phyloP scores from a whole-genome alignment of 1,284 basidiomycete genomes.

The Leccinum pseudoinsigne region DNA sequence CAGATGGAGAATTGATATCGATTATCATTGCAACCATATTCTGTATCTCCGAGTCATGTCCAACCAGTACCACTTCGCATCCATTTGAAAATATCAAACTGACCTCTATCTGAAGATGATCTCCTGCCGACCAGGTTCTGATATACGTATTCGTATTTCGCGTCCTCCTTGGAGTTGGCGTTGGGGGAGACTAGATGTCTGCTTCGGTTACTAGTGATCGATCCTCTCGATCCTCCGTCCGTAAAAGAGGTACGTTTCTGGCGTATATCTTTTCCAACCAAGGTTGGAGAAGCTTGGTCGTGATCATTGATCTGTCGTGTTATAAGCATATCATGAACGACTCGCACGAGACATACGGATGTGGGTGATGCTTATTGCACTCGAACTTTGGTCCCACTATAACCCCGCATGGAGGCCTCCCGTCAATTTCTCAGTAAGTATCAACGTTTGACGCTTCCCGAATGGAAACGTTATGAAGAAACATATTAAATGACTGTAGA shows the following conservation, averaged over 20 bases:
- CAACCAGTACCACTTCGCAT: too few relatives aligned
- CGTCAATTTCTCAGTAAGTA: conserved; percentile 51
- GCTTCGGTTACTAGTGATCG: conserved; percentile 71
- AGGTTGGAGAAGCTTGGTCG: conserved; percentile 68
- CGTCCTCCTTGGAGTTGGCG: conserved; percentile 44
- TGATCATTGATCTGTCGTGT: conserved; percentile 67
- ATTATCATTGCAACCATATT: too few relatives aligned
- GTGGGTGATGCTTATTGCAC: conserved; percentile 33
- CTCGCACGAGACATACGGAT: conserved; percentile 57
- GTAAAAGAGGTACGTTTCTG: conserved; percentile 73
- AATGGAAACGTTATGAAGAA: conserved; percentile 58
- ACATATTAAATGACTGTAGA: conserved; percentile 38
- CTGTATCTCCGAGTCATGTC: too few relatives aligned
- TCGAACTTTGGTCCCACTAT: not conserved
- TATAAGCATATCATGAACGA: conserved; percentile 68
- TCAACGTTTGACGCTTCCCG: conserved; percentile 73
- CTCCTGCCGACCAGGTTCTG: too few relatives aligned
- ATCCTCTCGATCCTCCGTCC: conserved; percentile 62
- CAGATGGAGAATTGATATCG: too few relatives aligned
- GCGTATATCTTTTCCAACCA: conserved; percentile 77
- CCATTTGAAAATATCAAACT: too few relatives aligned
- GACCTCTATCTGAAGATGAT: too few relatives aligned
- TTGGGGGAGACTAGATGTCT: conserved; percentile 84
- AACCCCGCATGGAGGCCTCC: conserved; percentile 16
- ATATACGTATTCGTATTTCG: too few relatives aligned